Base-by-base conservation (phyloP, 768 basidiomycete species). In the Termitomyces titanicus region DNA sequence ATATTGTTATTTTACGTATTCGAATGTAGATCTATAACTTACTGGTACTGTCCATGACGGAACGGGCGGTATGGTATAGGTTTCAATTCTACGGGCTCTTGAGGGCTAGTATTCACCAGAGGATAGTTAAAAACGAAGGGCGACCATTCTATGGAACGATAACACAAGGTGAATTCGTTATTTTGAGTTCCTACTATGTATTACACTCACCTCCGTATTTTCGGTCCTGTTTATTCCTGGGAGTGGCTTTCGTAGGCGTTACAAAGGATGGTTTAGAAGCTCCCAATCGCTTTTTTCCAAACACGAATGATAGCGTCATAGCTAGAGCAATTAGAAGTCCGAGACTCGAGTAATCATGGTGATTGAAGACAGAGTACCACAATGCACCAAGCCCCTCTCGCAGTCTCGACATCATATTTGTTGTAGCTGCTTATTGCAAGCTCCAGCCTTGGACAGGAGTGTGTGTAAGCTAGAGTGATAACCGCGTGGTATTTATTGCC, bases 31-130 rank as follows among this genome's bases (percentile, higher is more conserved):
- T 2, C 18, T 20, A 20, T 33, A 35, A 73, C 83, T 60, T 54
- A 87, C 85, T 85, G 79, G 63, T 85, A 86, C 54, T 77, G 69
- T 6, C 84, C 85, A 74, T 78, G 79, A 47, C 78, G 76, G 65
- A 85, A 88, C 12, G 86, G 85, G 17, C 85, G 72, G 61, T 89
- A 88, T 15, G 84, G 81, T 6, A 86, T 76, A 9, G 83, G 83
- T 59, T 78, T 74, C 27, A 80, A 69, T 22, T 80, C 71, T 20
- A 64, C 66, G 53, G 82, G 69, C 33, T 73, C 67, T 17, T 72
- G 62, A 6, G 64, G 52, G 56, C 72, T 73, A 3, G 82, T 70
- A 9, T 73, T 70, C 31, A 86, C 70, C 9, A 66, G 48, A 1
- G 85, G 85, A 61, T 82, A 86, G 12, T 64, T 60, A 61, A 86